Conservation (phyloP, 1,284 basidiomycete genomes). For the Cutaneotrichosporon daszewskae region DNA sequence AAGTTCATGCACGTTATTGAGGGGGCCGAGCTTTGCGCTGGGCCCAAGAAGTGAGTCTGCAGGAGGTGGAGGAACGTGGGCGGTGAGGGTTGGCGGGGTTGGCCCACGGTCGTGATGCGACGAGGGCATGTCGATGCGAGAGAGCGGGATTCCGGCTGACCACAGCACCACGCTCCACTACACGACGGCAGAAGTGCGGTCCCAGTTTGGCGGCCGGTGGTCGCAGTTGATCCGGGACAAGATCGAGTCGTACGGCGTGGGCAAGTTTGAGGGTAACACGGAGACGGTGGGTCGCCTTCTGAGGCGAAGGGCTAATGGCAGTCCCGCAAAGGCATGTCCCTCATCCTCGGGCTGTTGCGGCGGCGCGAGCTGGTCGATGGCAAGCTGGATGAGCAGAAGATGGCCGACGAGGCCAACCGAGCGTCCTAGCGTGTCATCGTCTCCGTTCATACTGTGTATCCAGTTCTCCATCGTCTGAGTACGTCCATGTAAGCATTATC, state of each 20-base stretch:
- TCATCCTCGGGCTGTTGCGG: constrained; percentile 38
- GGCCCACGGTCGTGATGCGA: too few species aligned
- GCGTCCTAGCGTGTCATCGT: too few species aligned
- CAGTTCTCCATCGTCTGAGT: not conserved
- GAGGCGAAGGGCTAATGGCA: constrained; percentile 7
- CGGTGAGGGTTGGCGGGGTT: too few species aligned
- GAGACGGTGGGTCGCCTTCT: constrained; percentile 30
- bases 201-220: constrained; percentile 43
- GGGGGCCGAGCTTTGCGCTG: constrained; percentile 39
- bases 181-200: constrained; percentile 44
- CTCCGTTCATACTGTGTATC: not conserved
- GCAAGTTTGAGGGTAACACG: constrained; percentile 44
- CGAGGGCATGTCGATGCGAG: not conserved
- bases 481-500: not conserved
- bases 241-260: constrained; percentile 44
- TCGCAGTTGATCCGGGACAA: constrained; percentile 37
- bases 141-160: not conserved
- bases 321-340: constrained; percentile 46
- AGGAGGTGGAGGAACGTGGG: not conserved
- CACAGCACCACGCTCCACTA: constrained; percentile 37
- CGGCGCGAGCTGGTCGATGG: constrained; percentile 7
- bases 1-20: constrained; percentile 48
- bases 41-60: constrained; percentile 33
- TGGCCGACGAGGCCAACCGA: not conserved
- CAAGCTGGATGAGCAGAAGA: not conserved